Percentiles rank a stretch among this genome's conserved stretches.
Conservation (phyloP, 176 grass and related monocot genomes). For the Musa acuminata region DNA sequence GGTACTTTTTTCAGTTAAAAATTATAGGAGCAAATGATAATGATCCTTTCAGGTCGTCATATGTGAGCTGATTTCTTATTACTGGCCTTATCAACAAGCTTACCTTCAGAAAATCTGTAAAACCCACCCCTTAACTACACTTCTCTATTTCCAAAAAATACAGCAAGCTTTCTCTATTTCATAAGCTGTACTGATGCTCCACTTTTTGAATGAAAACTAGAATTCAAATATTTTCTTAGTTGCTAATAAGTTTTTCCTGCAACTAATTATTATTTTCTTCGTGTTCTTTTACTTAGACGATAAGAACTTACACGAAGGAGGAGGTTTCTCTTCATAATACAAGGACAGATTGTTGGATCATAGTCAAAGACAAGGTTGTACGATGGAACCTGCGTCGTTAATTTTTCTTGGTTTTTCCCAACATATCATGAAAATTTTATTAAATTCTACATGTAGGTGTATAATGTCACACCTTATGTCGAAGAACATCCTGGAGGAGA, state of each 20-base stretch:
- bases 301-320: constrained; percentile 47
- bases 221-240: too few relatives aligned
- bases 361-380: constrained; percentile 73
- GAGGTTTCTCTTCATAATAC: constrained; percentile 60
- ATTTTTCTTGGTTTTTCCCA: not conserved
- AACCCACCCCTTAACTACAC: not conserved
- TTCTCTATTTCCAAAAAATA: not conserved
- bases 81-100: not conserved
- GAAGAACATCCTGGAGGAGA: constrained; percentile 90
- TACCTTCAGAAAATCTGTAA: not conserved
- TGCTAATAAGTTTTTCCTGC: too few relatives aligned
- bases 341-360: constrained; percentile 77
- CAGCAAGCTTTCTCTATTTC: not conserved
- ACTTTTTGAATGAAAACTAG: not conserved
- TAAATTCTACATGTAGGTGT: constrained; percentile 43
- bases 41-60: not conserved
- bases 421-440: constrained; percentile 2
- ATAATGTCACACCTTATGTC: constrained; percentile 81
- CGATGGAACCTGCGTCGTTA: not conserved
- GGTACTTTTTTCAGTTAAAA: not conserved
- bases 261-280: constrained; percentile 4
- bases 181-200: not conserved
- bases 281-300: constrained; percentile 17
- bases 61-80: not conserved
- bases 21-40: not conserved